phyloP scores from a whole-genome alignment of 306 rosid genomes.

The Sicyos baderoa region DNA sequence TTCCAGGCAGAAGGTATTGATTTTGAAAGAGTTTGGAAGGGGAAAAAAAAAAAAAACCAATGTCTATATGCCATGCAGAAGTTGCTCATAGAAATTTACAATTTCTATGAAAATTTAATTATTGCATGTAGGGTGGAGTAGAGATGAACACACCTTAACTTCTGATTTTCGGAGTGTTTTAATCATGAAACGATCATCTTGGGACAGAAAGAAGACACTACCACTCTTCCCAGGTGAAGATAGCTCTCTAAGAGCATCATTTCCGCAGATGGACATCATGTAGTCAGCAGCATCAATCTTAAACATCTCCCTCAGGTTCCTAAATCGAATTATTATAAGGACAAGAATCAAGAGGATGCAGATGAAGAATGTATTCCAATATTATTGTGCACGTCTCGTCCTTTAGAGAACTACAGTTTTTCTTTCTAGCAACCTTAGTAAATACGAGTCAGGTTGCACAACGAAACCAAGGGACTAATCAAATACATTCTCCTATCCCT shows the following conservation, averaged over 20 bases:
- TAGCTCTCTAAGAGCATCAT: conserved; percentile 91
- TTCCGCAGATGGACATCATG: conserved; percentile 99
- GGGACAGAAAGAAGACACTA: conserved; percentile 91
- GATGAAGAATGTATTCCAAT: background rate
- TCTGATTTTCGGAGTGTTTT: conserved; percentile 94
- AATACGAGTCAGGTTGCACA: background rate
- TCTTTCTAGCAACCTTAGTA: conserved; percentile 11
- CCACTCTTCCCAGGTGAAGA: conserved; percentile 99
- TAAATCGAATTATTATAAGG: conserved; percentile 27
- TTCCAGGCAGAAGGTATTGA: background rate
- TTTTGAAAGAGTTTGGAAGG: background rate
- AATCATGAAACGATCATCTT: conserved; percentile 96
- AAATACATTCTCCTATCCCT: background rate
- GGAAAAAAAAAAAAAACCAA: background rate
- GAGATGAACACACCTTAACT: conserved; percentile 73
- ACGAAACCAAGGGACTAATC: background rate
- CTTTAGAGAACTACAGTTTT: background rate
- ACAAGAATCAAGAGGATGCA: background rate
- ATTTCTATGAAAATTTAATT: background rate
- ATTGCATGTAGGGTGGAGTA: conserved; percentile 19
- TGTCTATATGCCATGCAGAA: background rate
- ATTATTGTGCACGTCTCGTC: background rate
- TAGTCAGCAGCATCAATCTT: conserved; percentile 98
- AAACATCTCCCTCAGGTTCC: conserved; percentile 95
- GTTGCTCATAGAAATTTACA: background rate